These are phyloP conservation scores for Camellia sinensis DNA, from an alignment of 148 eudicot genomes.

Conservation along the genomic window DNA sequence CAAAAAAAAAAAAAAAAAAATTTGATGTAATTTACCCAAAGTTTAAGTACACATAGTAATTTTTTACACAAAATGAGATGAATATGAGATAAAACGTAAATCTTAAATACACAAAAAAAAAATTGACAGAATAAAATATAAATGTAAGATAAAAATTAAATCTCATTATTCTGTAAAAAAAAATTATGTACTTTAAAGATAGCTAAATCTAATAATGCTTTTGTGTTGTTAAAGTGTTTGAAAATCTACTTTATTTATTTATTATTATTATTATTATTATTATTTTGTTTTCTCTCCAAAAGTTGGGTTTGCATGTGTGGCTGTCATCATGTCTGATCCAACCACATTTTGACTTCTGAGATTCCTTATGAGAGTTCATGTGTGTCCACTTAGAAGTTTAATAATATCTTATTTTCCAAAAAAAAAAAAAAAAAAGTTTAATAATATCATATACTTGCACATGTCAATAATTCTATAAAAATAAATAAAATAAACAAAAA, in stretches of 20 bases:
- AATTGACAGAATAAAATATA: no score
- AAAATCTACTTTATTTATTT: constrained; percentile 19
- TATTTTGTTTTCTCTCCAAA: constrained; percentile 13
- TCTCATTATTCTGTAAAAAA: no score
- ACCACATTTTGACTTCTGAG: constrained; percentile 13
- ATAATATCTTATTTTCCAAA: no score
- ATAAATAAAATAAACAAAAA: no score
- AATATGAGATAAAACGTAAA: no score
- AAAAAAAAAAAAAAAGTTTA: no score
- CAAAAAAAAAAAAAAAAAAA: no score
- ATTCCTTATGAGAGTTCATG: neutral
- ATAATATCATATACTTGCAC: neutral
- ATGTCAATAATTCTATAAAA: no score
- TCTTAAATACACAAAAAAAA: no score
- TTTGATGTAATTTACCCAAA: neutral
- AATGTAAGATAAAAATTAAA: no score
- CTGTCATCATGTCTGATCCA: constrained; percentile 18
- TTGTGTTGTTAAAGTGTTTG: neutral
- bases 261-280: neutral
- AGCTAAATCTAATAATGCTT: neutral
- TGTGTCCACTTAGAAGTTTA: neutral
- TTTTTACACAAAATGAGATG: no score
- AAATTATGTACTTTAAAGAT: no score
- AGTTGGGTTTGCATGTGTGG: constrained; percentile 28
- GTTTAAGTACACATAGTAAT: neutral